Evolutionary conservation across 805 yeast species (phyloP).

Genomic region (Candida broadrunensis): DNA sequence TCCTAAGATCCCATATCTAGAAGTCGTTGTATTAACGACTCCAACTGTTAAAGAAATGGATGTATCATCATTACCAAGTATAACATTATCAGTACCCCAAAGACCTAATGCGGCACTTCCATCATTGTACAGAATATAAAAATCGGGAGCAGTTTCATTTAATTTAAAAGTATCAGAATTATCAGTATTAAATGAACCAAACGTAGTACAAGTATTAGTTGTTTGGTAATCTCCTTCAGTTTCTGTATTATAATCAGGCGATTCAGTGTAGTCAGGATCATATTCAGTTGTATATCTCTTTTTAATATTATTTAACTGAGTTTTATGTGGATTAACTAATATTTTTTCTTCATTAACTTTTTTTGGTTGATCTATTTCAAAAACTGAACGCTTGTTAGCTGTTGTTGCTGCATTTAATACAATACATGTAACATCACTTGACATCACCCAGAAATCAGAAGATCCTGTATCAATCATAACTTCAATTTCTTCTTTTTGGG

Average conservation of each 20-base stretch:
- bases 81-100: constrained; percentile 34
- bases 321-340: too few species aligned
- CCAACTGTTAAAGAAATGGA: background rate
- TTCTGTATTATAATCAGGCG: too few species aligned
- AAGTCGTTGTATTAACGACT: constrained; percentile 7
- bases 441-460: constrained; percentile 19
- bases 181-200: constrained; percentile 35
- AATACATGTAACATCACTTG: constrained; percentile 8
- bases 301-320: too few species aligned
- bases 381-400: too few species aligned
- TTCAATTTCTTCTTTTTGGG: constrained; percentile 15
- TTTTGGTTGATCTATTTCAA: too few species aligned
- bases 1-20: constrained; percentile 23
- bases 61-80: constrained; percentile 8
- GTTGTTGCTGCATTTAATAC: too few species aligned
- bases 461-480: constrained; percentile 18
- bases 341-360: too few species aligned
- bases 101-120: constrained; percentile 46
- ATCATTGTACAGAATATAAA: constrained; percentile 46
- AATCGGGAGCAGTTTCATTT: constrained; percentile 24
- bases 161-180: constrained; percentile 27
- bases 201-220: constrained; percentile 21
- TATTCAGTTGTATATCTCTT: background rate
- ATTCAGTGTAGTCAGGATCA: background rate
- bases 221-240: too few species aligned